Percentiles rank a stretch among this genome's conserved stretches.
Evolutionary conservation across 2,329 filamentous ascomycete genomes (phyloP).

Genomic region (Calycina herbarum): DNA sequence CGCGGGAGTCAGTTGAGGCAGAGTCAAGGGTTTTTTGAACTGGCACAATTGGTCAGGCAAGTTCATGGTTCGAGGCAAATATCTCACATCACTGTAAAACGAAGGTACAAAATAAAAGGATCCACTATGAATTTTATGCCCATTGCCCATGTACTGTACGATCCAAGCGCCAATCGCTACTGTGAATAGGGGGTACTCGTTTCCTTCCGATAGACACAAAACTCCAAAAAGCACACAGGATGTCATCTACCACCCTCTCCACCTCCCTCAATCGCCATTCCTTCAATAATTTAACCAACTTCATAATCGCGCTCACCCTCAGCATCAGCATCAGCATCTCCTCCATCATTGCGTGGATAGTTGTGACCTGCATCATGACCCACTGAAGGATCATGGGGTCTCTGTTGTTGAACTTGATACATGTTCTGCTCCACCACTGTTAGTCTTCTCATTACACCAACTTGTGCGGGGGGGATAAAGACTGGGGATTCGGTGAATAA

Average conservation of each 20-base stretch:
- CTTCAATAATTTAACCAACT: slow-evolving; percentile 32
- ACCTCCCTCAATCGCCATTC: background rate
- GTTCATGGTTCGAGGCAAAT: too few species aligned
- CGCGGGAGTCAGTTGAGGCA: too few species aligned
- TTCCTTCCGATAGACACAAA: slow-evolving; percentile 5
- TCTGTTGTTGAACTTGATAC: slow-evolving; percentile 43
- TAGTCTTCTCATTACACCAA: background rate
- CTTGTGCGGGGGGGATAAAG: too few species aligned
- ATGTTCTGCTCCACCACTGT: slow-evolving; percentile 36
- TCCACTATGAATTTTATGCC: background rate
- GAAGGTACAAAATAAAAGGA: background rate
- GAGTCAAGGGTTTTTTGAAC: too few species aligned
- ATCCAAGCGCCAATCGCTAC: slow-evolving; percentile 14
- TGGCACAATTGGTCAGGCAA: too few species aligned
- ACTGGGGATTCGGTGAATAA: background rate
- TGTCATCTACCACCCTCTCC: background rate
- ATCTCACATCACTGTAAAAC: slow-evolving; percentile 8
- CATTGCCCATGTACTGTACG: slow-evolving; percentile 13
- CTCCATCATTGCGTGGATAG: slow-evolving; percentile 42
- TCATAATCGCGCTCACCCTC: slow-evolving; percentile 47
- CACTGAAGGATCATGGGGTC: slow-evolving; percentile 41
- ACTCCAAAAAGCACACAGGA: background rate
- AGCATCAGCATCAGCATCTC: slow-evolving; percentile 45
- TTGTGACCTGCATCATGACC: slow-evolving; percentile 40
- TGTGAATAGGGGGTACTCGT: slow-evolving; percentile 6